These are phyloP conservation scores for Schizosaccharomyces versatilis DNA, from an alignment of 1,139 yeast species.

Conservation along the genomic window DNA sequence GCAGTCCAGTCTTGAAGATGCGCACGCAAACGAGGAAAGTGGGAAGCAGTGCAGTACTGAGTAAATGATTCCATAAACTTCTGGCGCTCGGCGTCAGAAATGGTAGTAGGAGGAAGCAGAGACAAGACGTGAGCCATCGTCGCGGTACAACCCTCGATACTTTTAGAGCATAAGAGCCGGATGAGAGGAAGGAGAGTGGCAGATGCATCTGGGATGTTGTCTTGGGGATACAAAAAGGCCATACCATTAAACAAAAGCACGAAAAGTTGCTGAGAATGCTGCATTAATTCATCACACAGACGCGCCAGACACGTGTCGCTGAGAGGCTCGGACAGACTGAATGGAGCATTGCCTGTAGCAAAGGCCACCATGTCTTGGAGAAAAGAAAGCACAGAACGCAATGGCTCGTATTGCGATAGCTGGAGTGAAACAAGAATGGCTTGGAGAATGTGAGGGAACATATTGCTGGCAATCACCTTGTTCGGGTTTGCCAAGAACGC, in stretches of 20 bases:
- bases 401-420: slow-evolving; percentile 49
- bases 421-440: slow-evolving; percentile 36
- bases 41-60: background rate
- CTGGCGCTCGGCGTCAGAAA: background rate
- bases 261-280: slow-evolving; percentile 38
- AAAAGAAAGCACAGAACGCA: slow-evolving; percentile 49
- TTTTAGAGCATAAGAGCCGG: slow-evolving; percentile 22
- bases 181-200: slow-evolving; percentile 50
- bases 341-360: slow-evolving; percentile 65
- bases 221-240: slow-evolving; percentile 48
- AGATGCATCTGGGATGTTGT: slow-evolving; percentile 52
- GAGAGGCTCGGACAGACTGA: slow-evolving; percentile 37
- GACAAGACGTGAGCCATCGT: background rate
- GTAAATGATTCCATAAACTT: background rate
- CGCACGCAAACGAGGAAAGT: background rate
- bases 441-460: slow-evolving; percentile 37
- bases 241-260: slow-evolving; percentile 40
- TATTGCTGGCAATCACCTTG: slow-evolving; percentile 33
- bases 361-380: slow-evolving; percentile 60
- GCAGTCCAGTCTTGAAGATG: slow-evolving; percentile 2
- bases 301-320: slow-evolving; percentile 32
- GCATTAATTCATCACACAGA: slow-evolving; percentile 20
- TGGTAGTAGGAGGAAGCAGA: background rate
- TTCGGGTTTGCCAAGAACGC: slow-evolving; percentile 58
- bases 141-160: background rate